Percentiles rank a stretch among this genome's conserved stretches.
Evolutionary conservation across 768 basidiomycete genomes (phyloP).

Genomic region (Panus rudis): DNA sequence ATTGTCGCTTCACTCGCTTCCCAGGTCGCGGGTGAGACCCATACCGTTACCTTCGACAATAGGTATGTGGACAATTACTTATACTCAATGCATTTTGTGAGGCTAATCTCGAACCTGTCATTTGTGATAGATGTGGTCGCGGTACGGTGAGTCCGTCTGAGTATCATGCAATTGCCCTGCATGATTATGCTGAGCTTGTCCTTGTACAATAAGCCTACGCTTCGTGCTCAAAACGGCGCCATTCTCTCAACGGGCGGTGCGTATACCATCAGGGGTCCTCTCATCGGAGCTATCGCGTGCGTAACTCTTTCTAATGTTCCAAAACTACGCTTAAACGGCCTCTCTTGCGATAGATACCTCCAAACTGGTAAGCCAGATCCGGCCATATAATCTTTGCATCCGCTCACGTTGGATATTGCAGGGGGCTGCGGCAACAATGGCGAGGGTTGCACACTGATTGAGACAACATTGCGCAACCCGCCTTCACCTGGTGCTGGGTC

Average conservation of each 20-base stretch:
- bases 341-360: too few species aligned
- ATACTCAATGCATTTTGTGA: too few species aligned
- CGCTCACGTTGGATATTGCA: too few species aligned
- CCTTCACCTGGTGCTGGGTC: conserved; percentile 24
- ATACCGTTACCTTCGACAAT: background rate
- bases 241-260: conserved; percentile 27
- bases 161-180: too few species aligned
- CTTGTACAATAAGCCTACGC: background rate
- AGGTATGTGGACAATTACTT: too few species aligned
- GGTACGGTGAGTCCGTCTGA: too few species aligned
- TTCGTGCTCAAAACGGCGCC: conserved; percentile 14
- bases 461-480: conserved; percentile 30
- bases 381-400: too few species aligned
- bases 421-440: conserved; percentile 33
- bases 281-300: conserved; percentile 29
- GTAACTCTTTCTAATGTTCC: too few species aligned
- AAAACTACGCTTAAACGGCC: too few species aligned
- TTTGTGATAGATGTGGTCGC: too few species aligned
- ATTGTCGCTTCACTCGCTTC: background rate
- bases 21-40: background rate
- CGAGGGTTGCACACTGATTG: conserved; percentile 32
- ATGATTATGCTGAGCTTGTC: background rate
- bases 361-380: too few species aligned
- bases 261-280: conserved; percentile 21
- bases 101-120: too few species aligned